A percentile compares a stretch with the other conserved stretches of the same genome.
Conservation (phyloP, 2,329 filamentous ascomycete genomes). For the Trichoderma atroviride region DNA sequence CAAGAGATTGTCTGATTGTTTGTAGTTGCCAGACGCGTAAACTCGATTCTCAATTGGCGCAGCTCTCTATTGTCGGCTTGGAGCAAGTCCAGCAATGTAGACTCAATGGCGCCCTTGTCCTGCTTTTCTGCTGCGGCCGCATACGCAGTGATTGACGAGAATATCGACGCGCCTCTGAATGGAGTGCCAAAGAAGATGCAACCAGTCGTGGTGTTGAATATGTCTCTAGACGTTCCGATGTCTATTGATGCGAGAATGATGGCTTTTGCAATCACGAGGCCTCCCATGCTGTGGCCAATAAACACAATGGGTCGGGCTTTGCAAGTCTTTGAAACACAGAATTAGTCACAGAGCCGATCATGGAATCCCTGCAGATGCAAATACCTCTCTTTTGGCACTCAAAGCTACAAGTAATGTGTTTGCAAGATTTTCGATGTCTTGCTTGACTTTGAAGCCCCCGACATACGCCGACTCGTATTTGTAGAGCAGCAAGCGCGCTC, state of each 20-base stretch:
- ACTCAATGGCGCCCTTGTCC: constrained; percentile 36
- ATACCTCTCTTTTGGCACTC: constrained; percentile 41
- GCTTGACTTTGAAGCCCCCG: constrained; percentile 46
- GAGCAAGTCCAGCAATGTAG: constrained; percentile 46
- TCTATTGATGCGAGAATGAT: constrained; percentile 38
- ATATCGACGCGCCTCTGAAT: constrained; percentile 40
- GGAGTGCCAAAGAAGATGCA: constrained; percentile 48
- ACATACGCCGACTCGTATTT: constrained; percentile 48
- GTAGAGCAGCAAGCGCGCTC: constrained; percentile 45
- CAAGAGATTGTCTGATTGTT: too few species aligned
- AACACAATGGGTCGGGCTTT: constrained; percentile 43
- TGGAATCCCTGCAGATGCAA: not conserved
- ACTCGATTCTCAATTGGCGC: constrained; percentile 33
- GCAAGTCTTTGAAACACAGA: not conserved
- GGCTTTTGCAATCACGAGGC: constrained; percentile 48
- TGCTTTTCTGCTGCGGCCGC: constrained; percentile 40
- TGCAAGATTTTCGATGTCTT: constrained; percentile 45
- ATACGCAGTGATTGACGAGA: constrained; percentile 40
- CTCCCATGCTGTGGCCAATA: constrained; percentile 50
- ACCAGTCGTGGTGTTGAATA: constrained; percentile 47
- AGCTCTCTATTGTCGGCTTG: constrained; percentile 44
- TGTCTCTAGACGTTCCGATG: constrained; percentile 37
- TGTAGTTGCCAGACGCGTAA: too few species aligned
- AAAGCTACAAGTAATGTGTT: constrained; percentile 42
- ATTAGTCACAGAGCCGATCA: too few species aligned